A percentile compares a stretch with the other conserved stretches of the same genome.
These are phyloP conservation scores for Spirogloea muscicola DNA, from an alignment of 139 green algal genomes.

Conservation along the genomic window DNA sequence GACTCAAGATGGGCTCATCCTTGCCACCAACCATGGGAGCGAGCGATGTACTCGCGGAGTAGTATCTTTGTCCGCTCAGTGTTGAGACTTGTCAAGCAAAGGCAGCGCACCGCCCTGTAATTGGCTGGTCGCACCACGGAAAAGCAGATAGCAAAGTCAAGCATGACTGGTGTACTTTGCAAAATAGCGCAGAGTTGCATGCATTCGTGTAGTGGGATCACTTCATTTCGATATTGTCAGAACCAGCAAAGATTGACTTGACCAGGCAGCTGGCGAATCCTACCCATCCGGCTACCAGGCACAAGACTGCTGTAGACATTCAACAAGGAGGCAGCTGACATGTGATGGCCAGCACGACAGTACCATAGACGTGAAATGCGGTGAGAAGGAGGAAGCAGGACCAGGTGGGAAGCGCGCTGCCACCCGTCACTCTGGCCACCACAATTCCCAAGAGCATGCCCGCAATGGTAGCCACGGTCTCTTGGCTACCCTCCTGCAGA, in stretches of 20 bases:
- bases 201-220: no score
- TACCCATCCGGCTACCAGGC: not conserved
- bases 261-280: not conserved
- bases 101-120: conserved; percentile 65
- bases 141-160: not conserved
- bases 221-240: not conserved
- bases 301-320: not conserved
- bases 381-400: conserved; percentile 54
- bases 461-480: conserved; percentile 68
- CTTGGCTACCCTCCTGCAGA: conserved; percentile 71
- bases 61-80: conserved; percentile 57
- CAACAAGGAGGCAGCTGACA: not conserved
- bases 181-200: no score
- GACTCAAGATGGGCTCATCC: no score
- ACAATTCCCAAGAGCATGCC: conserved; percentile 77
- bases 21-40: no score
- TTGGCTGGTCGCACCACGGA: conserved; percentile 58
- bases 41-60: no score
- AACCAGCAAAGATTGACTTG: not conserved
- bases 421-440: conserved; percentile 42
- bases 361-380: conserved; percentile 63
- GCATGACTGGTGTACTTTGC: not conserved
- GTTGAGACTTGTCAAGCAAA: conserved; percentile 73
- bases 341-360: not conserved
- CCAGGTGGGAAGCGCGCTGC: not conserved